phyloP scores from a whole-genome alignment of 805 yeast species.

The Candida ipomoeae region DNA sequence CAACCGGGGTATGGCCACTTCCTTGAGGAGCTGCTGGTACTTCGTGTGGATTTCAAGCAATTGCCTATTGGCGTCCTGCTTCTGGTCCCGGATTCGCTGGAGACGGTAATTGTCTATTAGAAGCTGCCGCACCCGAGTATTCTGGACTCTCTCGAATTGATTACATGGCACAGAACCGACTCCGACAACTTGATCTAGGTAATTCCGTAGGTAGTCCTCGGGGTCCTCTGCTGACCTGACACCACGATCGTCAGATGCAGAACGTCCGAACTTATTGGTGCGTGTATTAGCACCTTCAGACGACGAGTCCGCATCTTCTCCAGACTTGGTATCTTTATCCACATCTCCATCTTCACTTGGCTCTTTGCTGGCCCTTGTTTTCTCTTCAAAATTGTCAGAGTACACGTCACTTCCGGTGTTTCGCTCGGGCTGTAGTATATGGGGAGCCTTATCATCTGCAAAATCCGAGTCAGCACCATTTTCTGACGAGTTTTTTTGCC shows the following conservation, averaged over 20 bases:
- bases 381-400: not conserved
- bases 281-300: not conserved
- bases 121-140: conserved; percentile 22
- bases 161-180: conserved; percentile 3
- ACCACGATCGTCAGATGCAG: not conserved
- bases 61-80: conserved; percentile 21
- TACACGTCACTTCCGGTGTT: not conserved
- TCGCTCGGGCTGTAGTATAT: not conserved
- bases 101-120: conserved; percentile 27
- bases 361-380: not conserved
- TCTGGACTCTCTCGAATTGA: conserved; percentile 7
- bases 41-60: conserved; percentile 20
- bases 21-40: conserved; percentile 29
- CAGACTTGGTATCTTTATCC: not conserved
- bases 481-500: not conserved
- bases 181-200: conserved; percentile 18
- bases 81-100: conserved; percentile 16
- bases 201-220: conserved; percentile 24
- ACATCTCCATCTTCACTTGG: not conserved
- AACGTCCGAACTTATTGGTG: not conserved
- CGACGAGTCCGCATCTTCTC: too few species aligned
- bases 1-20: conserved; percentile 27
- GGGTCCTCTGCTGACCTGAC: not conserved
- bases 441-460: not conserved
- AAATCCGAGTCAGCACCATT: not conserved